These are phyloP conservation scores for Irpex lacteus DNA, from an alignment of 1,284 basidiomycete species.

Conservation along the genomic window DNA sequence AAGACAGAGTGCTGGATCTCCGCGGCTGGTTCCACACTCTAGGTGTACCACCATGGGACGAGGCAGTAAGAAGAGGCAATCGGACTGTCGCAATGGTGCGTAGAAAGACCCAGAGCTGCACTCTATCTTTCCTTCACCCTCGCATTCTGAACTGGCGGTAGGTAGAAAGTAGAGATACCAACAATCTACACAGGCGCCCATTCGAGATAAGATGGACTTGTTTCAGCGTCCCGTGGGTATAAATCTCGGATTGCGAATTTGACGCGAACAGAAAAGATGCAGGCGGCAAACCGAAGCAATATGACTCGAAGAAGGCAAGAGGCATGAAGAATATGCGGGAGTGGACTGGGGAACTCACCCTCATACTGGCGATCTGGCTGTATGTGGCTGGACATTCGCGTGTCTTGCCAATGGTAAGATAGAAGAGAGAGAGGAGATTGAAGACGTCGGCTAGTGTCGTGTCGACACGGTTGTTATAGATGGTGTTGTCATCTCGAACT, in stretches of 20 bases:
- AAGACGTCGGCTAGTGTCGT: conserved; percentile 93
- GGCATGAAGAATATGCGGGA: not conserved
- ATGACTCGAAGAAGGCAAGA: not conserved
- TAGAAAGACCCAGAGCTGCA: not conserved
- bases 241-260: not conserved
- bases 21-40: not conserved
- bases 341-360: conserved; percentile 54
- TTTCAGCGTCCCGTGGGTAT: not conserved
- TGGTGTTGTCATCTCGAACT: conserved; percentile 77
- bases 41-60: no score
- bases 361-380: conserved; percentile 91
- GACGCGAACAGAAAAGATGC: not conserved
- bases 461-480: conserved; percentile 87
- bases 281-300: not conserved
- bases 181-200: conserved; percentile 6
- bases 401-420: conserved; percentile 91
- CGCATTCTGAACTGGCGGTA: not conserved
- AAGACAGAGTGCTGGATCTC: not conserved
- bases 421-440: conserved; percentile 87
- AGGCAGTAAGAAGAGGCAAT: no score
- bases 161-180: not conserved
- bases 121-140: not conserved
- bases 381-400: conserved; percentile 91
- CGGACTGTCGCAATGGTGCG: no score
- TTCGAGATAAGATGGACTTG: not conserved